Evolutionary conservation across 2,329 filamentous ascomycete species (phyloP), one percentile per base, ranked within the genome.

Genomic region (Penicillium italicum): DNA sequence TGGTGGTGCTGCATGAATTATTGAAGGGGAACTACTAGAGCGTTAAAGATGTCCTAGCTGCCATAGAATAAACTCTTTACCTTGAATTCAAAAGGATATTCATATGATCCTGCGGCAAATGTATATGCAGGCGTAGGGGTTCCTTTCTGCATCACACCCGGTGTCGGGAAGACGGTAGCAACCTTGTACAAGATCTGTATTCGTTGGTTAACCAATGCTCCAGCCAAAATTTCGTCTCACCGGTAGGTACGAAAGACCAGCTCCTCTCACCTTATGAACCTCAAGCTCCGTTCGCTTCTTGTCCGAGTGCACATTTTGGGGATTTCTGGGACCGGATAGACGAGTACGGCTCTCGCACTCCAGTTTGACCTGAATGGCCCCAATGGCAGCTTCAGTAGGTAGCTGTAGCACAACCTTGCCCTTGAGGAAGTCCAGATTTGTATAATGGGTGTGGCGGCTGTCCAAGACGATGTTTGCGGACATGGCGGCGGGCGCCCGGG

Each of bases 21-120:
- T 80, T 80, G 67, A 80, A 79, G 0, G 77, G 78, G 42, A 80
- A 72, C 77, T 79, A 42, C 9, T 11, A 20, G 28, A 42, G 10
- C 4, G 42, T 54, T 18, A 63, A n/a, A 12, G 3, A 11, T 9
- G 10, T 28, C 26, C 28, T 6, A 5, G 8, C 3, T n/a, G 12
- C 14, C 24, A 20, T 50, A 26, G 11, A 24, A 14, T 20, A 36
- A 7, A 5, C 16, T 2, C 22, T 45, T 59, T 55, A 79, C 77
- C 71, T 79, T 80, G 70, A 80, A 80, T 31, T 69, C 64, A 50
- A 80, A 80, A 1, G 77, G 77, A 60, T 79, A 80, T 59, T 78
- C 73, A 62, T 80, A 78, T 50, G 69, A 71, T 8, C 78, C 78
- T 4, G 76, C 57, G 11, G 74, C 69, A 53, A 80, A 74, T 0